These are phyloP conservation scores for Wickerhamomyces ciferrii DNA, from an alignment of 805 yeast genomes.

Conservation along the genomic window DNA sequence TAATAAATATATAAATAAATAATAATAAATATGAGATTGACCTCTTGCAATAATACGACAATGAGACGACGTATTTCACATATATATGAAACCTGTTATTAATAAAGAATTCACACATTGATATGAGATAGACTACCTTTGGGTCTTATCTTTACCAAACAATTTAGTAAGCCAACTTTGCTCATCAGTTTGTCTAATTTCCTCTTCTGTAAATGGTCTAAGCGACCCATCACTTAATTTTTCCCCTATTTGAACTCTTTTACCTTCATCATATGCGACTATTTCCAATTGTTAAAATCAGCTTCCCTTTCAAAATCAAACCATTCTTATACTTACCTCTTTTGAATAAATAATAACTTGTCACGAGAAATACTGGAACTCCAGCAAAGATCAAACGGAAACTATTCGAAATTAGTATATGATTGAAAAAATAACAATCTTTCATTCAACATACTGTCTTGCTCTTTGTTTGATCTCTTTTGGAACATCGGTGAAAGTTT, in stretches of 20 bases:
- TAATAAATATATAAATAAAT: background rate
- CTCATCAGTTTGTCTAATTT: constrained; percentile 17
- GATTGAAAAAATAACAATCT: background rate
- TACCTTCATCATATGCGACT: constrained; percentile 17
- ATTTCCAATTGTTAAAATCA: background rate
- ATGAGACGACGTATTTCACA: too few relatives aligned
- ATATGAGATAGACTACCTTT: too few relatives aligned
- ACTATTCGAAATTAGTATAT: background rate
- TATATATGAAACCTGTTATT: too few relatives aligned
- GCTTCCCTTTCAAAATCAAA: background rate
- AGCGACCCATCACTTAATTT: constrained; percentile 19
- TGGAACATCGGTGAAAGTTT: background rate
- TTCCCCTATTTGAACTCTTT: constrained; percentile 19
- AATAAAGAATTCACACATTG: too few relatives aligned
- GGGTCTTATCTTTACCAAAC: constrained; percentile 14
- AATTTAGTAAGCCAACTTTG: constrained; percentile 12
- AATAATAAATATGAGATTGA: too few relatives aligned
- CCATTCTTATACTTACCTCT: constrained; percentile 10
- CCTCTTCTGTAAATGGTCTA: constrained; percentile 14
- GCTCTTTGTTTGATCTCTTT: background rate
- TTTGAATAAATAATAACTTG: constrained; percentile 14
- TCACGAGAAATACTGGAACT: constrained; percentile 14
- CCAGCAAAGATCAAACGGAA: constrained; percentile 19
- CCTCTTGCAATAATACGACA: too few relatives aligned
- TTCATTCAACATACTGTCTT: background rate